Evolutionary conservation across 495 filamentous ascomycete species (phyloP), one percentile per base, ranked within the genome.

Genomic region (Bombardia bombarda): DNA sequence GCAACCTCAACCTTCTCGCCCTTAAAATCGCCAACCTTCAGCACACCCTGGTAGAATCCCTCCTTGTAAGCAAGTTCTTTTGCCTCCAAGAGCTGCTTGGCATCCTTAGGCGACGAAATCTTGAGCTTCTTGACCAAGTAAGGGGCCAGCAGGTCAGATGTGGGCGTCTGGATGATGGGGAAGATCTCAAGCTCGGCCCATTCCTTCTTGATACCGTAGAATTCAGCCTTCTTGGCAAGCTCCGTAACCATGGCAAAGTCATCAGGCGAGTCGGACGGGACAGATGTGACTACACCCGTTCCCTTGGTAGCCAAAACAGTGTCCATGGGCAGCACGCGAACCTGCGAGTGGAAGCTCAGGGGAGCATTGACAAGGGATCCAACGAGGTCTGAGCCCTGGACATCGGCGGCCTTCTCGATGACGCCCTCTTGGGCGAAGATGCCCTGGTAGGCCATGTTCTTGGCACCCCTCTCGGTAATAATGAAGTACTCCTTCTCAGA

Each of bases 61-160:
- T 90, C 86, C 57, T 86, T 90, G 67, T 96, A 96, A 3, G 90
- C 90, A 38, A 88, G 62, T 39, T 95, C 89, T 64, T 96, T 96
- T 18, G 90, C 90, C 66, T 95, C 80, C 20, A 82, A 82, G 12
- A 96, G 77, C 63, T 83, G 92, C 10, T 77, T 35, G n/a, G 31
- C 71, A 55, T 96, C 90, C 62, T 94, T 96, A 33, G 90, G 88
- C 5, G 87, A 93, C 50, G 83, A 80, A 60, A 96, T 96, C 72
- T 95, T 95, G 53, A 95, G 68, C 54, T 87, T 77, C 66, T 93
- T 83, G 33, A 90, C 83, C 34, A 96, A 67, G 40, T 77, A 74
- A 43, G 79, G 75, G 2, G 89, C 89, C 17, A 84, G 82, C 43
- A 88, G 64, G 60, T 90, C 90, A 60, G 89, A 92, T n/a, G 79